A percentile compares a stretch with the other conserved stretches of the same genome.
Conservation (phyloP, 371 early-diverging fungal genomes). For the Mucor racemosus region DNA sequence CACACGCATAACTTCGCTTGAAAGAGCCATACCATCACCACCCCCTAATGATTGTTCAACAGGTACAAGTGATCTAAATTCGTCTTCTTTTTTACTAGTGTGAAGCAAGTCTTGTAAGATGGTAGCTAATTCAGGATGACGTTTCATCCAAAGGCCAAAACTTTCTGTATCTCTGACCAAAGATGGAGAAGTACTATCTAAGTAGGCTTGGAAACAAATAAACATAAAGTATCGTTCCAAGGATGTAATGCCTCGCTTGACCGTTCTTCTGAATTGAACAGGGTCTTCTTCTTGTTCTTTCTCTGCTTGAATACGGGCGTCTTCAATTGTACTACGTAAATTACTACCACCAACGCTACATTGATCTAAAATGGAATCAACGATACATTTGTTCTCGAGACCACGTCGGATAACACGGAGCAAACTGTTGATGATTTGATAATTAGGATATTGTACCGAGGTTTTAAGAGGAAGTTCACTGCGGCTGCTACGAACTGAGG, state of each 20-base stretch:
- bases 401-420: slow-evolving; percentile 71
- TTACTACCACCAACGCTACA: slow-evolving; percentile 48
- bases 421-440: slow-evolving; percentile 70
- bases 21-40: slow-evolving; percentile 72
- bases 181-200: slow-evolving; percentile 46
- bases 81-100: slow-evolving; percentile 17
- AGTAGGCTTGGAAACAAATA: slow-evolving; percentile 68
- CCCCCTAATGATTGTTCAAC: slow-evolving; percentile 59
- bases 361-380: slow-evolving; percentile 64
- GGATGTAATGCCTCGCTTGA: slow-evolving; percentile 49
- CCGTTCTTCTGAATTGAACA: slow-evolving; percentile 30
- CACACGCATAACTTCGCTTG: slow-evolving; percentile 66
- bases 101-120: slow-evolving; percentile 56
- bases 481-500: slow-evolving; percentile 3
- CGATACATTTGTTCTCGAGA: slow-evolving; percentile 61
- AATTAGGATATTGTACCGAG: slow-evolving; percentile 43
- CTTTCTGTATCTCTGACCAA: slow-evolving; percentile 50
- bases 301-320: slow-evolving; percentile 56
- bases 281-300: slow-evolving; percentile 40
- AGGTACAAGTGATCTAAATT: slow-evolving; percentile 50
- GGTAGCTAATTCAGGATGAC: slow-evolving; percentile 65
- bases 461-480: slow-evolving; percentile 10
- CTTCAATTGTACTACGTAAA: slow-evolving; percentile 62
- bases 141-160: slow-evolving; percentile 65
- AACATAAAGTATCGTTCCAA: slow-evolving; percentile 68